A percentile compares a stretch with the other conserved stretches of the same genome.
Evolutionary conservation across 768 basidiomycete genomes (phyloP).

Genomic region (Lentinula guzmanii): DNA sequence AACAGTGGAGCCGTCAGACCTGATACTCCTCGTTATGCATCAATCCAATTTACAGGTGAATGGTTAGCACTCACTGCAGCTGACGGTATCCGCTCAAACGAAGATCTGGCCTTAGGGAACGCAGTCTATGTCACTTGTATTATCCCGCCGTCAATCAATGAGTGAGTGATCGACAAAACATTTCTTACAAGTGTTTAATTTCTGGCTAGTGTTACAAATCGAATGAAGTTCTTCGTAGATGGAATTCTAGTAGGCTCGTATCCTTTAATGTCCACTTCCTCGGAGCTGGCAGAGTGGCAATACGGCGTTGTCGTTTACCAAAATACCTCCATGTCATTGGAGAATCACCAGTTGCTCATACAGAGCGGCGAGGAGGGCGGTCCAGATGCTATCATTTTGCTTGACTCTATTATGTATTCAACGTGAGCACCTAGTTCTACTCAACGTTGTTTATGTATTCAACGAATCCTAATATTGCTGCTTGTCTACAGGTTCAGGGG

Average conservation of each 20-base stretch:
- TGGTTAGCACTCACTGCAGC: background rate
- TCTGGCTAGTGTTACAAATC: background rate
- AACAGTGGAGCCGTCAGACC: background rate
- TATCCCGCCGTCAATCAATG: background rate
- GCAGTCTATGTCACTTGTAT: slow-evolving; percentile 12
- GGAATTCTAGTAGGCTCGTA: background rate
- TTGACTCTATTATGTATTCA: slow-evolving; percentile 10
- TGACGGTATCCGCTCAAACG: background rate
- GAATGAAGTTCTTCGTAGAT: slow-evolving; percentile 10
- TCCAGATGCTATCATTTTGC: slow-evolving; percentile 5
- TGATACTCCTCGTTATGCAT: slow-evolving; percentile 2
- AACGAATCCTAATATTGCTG: background rate
- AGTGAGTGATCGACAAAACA: background rate
- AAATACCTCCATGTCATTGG: slow-evolving; percentile 1
- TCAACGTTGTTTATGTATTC: background rate
- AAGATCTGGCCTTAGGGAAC: background rate
- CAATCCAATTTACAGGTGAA: slow-evolving; percentile 7
- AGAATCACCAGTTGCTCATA: slow-evolving; percentile 6
- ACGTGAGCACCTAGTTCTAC: slow-evolving; percentile 13
- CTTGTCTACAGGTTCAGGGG: background rate
- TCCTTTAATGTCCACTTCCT: background rate
- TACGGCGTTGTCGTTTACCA: slow-evolving; percentile 8
- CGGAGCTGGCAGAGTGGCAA: background rate
- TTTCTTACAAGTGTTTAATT: background rate
- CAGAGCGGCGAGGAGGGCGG: slow-evolving; percentile 4